These are phyloP conservation scores for Warburgia ugandensis DNA, from an alignment of 164 flowering plant species.

Conservation along the genomic window DNA sequence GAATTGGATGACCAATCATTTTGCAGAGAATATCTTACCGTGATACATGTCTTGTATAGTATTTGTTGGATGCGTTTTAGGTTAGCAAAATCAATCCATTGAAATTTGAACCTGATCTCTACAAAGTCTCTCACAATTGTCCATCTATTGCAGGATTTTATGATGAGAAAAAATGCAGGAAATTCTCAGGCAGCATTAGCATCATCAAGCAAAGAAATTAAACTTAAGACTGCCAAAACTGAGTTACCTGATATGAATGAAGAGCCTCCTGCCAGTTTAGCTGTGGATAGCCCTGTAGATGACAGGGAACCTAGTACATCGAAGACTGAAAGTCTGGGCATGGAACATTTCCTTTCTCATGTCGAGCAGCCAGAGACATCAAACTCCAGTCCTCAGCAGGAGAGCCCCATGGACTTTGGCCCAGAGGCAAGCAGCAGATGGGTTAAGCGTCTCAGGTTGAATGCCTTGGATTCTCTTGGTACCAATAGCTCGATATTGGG, in stretches of 20 bases:
- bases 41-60: no score
- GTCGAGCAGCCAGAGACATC: slow-evolving; percentile 23
- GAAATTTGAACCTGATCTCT: no score
- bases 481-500: slow-evolving; percentile 35
- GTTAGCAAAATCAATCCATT: no score
- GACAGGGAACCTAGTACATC: slow-evolving; percentile 40
- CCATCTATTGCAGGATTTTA: slow-evolving; percentile 26
- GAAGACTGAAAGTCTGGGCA: slow-evolving; percentile 61
- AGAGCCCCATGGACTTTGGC: slow-evolving; percentile 1
- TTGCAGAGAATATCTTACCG: no score
- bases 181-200: slow-evolving; percentile 9
- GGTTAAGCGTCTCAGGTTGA: slow-evolving; percentile 70
- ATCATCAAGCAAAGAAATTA: slow-evolving; percentile 19
- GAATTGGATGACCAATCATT: no score
- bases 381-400: slow-evolving; percentile 13
- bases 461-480: slow-evolving; percentile 34
- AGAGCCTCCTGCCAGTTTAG: slow-evolving; percentile 24
- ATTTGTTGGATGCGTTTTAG: no score
- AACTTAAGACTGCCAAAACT: slow-evolving; percentile 8
- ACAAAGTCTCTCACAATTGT: no score
- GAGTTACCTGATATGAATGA: slow-evolving; percentile 37
- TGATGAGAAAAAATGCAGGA: slow-evolving; percentile 1
- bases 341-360: slow-evolving; percentile 35
- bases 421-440: slow-evolving; percentile 46
- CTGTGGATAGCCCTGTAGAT: slow-evolving; percentile 16